Evolutionary conservation across 2,329 filamentous ascomycete genomes (phyloP).

Genomic region (Didymella pinodella): DNA sequence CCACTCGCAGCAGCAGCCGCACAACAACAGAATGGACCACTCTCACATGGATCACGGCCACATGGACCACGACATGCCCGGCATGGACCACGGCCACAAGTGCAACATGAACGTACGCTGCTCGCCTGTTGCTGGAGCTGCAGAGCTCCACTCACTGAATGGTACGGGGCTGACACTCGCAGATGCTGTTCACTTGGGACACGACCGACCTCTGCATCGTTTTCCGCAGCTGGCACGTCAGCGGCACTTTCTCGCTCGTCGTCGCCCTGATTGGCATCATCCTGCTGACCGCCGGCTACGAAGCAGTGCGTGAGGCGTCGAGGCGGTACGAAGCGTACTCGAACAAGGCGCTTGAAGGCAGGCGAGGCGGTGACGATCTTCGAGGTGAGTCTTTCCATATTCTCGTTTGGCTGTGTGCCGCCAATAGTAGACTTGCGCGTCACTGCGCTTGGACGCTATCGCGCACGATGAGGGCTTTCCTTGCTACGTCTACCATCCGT

Average conservation of each 20-base stretch:
- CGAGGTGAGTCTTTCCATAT: constrained; percentile 40
- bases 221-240: constrained; percentile 90
- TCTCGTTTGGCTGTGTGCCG: neutral
- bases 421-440: neutral
- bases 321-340: constrained; percentile 73
- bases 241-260: constrained; percentile 75
- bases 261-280: constrained; percentile 84
- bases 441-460: constrained; percentile 3
- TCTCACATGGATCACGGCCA: constrained; percentile 64
- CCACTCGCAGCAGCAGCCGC: neutral
- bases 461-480: constrained; percentile 13
- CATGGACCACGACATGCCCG: constrained; percentile 63
- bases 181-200: constrained; percentile 99
- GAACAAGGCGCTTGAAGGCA: constrained; percentile 34
- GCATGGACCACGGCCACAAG: constrained; percentile 60
- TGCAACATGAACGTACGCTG: constrained; percentile 89
- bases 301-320: constrained; percentile 79
- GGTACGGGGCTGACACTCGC: constrained; percentile 9
- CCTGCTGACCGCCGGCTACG: constrained; percentile 88
- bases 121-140: neutral
- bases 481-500: constrained; percentile 17
- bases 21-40: constrained; percentile 45
- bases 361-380: constrained; percentile 41
- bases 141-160: neutral
- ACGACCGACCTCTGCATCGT: constrained; percentile 94